phyloP scores from a whole-genome alignment of 1,284 basidiomycete species.

The Mycena sp. region DNA sequence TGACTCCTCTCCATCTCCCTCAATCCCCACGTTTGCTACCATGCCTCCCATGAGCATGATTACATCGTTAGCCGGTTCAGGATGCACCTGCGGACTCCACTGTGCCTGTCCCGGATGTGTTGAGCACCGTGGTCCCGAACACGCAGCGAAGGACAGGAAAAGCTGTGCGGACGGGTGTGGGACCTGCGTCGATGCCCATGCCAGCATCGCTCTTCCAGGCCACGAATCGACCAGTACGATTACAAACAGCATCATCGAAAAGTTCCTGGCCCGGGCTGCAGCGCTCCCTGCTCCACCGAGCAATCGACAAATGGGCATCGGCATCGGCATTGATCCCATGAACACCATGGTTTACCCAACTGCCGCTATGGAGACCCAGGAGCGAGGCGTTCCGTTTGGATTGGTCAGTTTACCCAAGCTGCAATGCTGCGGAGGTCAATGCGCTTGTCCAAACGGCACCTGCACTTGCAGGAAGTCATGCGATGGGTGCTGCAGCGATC shows the following conservation, averaged over 20 bases:
- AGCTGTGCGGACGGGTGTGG: slow-evolving; percentile 72
- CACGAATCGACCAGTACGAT: slow-evolving; percentile 16
- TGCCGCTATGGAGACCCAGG: slow-evolving; percentile 46
- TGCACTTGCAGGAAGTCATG: slow-evolving; percentile 65
- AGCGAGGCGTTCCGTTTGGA: slow-evolving; percentile 41
- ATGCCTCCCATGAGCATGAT: slow-evolving; percentile 70
- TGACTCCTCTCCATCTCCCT: slow-evolving; percentile 28
- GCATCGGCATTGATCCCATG: slow-evolving; percentile 53
- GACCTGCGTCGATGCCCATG: slow-evolving; percentile 67
- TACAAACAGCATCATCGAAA: slow-evolving; percentile 55
- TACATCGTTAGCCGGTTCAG: slow-evolving; percentile 64
- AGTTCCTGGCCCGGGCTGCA: slow-evolving; percentile 71
- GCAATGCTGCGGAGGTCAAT: slow-evolving; percentile 70
- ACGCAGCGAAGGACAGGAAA: slow-evolving; percentile 53
- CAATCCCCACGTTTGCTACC: slow-evolving; percentile 56
- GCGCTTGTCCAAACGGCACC: slow-evolving; percentile 59
- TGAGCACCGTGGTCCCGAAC: slow-evolving; percentile 65
- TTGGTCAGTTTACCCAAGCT: slow-evolving; percentile 69
- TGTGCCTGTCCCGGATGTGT: slow-evolving; percentile 81
- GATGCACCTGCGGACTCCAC: slow-evolving; percentile 73
- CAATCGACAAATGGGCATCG: slow-evolving; percentile 47
- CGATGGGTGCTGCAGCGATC: slow-evolving; percentile 56
- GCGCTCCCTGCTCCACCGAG: slow-evolving; percentile 63
- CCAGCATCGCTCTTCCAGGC: slow-evolving; percentile 54
- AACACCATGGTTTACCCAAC: slow-evolving; percentile 58